Base-by-base conservation (phyloP, 2,329 filamentous ascomycete genomes). In the Sclerotinia borealis region DNA sequence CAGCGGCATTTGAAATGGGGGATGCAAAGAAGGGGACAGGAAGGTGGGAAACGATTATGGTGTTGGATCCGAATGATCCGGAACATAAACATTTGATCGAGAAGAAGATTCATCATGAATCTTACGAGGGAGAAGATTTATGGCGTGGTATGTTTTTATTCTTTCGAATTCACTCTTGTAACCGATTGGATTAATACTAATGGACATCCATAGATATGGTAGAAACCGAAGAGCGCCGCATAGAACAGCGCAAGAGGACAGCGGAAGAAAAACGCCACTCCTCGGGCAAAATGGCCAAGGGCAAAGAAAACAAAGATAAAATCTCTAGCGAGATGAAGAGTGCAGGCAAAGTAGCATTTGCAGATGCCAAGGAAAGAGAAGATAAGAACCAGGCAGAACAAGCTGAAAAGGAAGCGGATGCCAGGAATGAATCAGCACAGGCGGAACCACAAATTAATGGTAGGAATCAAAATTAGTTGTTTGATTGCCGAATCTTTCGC, bases 71-170 rank as follows among this genome's bases (percentile, higher is more conserved):
- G 60, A 82, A 91, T 69, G 91, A 96, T 75, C 91, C 91, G 2
- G 85, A 88, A 77, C 91, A 93, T 77, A 89, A 92, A 83, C 82
- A 89, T 71, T 75, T 92, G 69, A 90, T 96, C 69, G 91, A 96
- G 84, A 93, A 93, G 85, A 87, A 81, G 79, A 84, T 95, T 61
- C 91, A 96, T 76, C 90, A 92, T 79, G 91, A 96, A 80, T 83
- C 90, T 67, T 95, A 96, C 76, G 83, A 88, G 74, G 91, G 92
- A 50, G 91, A 96, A 79, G 93, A 98, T 77, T 83, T 97, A 72
- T 99, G 95, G 95, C 95, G 86, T 81, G 88, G 88, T 90, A 77
- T 75, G 85, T 78, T 67, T 36, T 48, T 48, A n/a, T 55, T 54
- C 59, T 22, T 31, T 48, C 10, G n/a, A 58, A 17, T 13, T 29